phyloP scores from a whole-genome alignment of 768 basidiomycete species.

The Lactarius vividus region DNA sequence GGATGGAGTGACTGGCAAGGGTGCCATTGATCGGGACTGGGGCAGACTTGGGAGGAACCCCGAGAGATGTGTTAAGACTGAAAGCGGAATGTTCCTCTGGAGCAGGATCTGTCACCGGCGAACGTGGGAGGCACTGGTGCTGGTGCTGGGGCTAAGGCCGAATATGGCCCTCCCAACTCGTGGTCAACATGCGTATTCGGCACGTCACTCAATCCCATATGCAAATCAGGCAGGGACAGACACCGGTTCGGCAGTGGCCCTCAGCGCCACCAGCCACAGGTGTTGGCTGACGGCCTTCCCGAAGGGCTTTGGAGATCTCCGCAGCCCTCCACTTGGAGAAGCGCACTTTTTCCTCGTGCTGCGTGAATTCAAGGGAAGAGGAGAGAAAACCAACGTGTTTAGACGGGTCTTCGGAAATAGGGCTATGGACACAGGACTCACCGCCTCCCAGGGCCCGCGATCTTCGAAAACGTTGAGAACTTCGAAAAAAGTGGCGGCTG shows the following conservation, averaged over 20 bases:
- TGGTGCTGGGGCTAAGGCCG: not conserved
- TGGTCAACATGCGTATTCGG: constrained; percentile 7
- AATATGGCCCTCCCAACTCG: not conserved
- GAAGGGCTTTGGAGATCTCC: constrained; percentile 89
- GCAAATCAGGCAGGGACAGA: constrained; percentile 26
- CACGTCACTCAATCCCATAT: constrained; percentile 26
- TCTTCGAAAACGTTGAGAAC: constrained; percentile 66
- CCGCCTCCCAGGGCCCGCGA: constrained; percentile 25
- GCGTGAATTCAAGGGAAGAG: constrained; percentile 4
- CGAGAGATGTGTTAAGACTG: constrained; percentile 4
- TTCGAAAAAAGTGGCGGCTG: constrained; percentile 93
- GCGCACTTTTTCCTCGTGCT: constrained; percentile 85
- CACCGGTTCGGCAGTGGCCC: constrained; percentile 28
- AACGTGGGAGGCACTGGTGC: not conserved
- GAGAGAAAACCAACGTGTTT: constrained; percentile 6
- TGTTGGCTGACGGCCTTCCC: constrained; percentile 84
- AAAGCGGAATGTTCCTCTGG: not conserved
- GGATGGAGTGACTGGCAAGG: not conserved
- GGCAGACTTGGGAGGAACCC: constrained; percentile 11
- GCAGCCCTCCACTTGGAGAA: constrained; percentile 99
- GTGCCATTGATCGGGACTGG: constrained; percentile 15
- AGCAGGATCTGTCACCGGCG: not conserved
- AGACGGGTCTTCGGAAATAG: not conserved
- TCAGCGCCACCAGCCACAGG: constrained; percentile 68
- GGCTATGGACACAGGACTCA: constrained; percentile 1